Base-by-base conservation (phyloP, 129 eudicot genomes). In the Centella asiatica region DNA sequence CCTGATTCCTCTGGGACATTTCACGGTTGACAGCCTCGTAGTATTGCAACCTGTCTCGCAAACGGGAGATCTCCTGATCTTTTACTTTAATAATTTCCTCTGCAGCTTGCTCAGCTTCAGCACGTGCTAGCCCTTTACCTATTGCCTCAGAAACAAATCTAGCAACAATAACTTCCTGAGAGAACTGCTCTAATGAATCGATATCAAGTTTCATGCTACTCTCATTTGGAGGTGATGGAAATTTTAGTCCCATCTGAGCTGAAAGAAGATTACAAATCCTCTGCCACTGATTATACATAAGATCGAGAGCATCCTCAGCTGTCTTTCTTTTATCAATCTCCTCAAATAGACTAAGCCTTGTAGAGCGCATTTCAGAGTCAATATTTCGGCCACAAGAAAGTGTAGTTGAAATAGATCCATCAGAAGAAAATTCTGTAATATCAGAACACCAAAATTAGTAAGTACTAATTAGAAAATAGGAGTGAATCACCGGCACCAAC, bases 241-340 rank as follows among this genome's bases (percentile, higher is more conserved):
- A 66, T 66, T 70, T 65, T 20, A 79, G 32, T 25, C 80, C 84
- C 3, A 71, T 53, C 53, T 66, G 64, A 60, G 74, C 50, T 24
- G 22, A 50, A 28, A 73, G 55, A 53, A 69, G 62, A 55, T 64
- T 61, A n/a, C 57, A 31, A 12, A 78, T 27, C 34, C 66, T 52
- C 60, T 74, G 83, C 86, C 82, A 84, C 18, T 74, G 85, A 59
- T 45, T 55, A 39, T 15, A 71, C 85, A 88, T 78, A 44, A 69
- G 57, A 50, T 40, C 57, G 55, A 84, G 69, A 37, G 73, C 62
- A 23, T 74, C 75, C 74, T 88, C 94, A 4, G 96, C 86, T 26
- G 60, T 65, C 51, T 72, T 77, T n/a, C 96, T 72, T 74, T 69
- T 88, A 69, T 82, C 89, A 15, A 82, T 75, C 66, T 84, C 94